phyloP scores from a whole-genome alignment of 2,329 filamentous ascomycete genomes.

The Dryadomyces sulphureus region DNA sequence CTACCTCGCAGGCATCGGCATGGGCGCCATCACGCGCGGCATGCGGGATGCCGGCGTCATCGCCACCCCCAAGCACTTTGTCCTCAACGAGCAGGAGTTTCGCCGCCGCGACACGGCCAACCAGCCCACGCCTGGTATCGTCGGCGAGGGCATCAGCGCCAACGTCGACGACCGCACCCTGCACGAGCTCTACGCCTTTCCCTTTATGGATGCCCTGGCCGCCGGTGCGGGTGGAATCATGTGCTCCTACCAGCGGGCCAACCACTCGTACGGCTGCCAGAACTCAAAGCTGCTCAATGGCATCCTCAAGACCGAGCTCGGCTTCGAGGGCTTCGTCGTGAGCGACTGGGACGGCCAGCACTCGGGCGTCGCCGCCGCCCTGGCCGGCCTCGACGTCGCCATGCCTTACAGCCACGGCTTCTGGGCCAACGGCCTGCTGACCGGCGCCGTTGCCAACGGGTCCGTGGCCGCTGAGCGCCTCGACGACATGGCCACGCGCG shows the following conservation, averaged over 20 bases:
- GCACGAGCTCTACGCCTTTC: conserved; percentile 52
- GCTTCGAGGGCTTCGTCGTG: conserved; percentile 55
- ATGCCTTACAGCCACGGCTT: conserved; percentile 40
- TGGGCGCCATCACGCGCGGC: conserved; percentile 15
- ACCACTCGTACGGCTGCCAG: conserved; percentile 60
- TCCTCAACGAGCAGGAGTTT: conserved; percentile 46
- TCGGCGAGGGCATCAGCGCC: conserved; percentile 37
- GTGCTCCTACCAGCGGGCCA: conserved; percentile 59
- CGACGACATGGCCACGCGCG: conserved; percentile 65
- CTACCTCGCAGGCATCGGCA: conserved; percentile 16
- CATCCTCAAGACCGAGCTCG: conserved; percentile 47
- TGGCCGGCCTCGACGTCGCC: conserved; percentile 54
- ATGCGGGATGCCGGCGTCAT: conserved; percentile 45
- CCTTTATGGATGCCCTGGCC: conserved; percentile 45
- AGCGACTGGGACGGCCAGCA: conserved; percentile 58
- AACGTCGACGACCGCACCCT: conserved; percentile 52
- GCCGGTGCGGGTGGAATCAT: conserved; percentile 45
- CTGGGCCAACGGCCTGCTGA: conserved; percentile 49
- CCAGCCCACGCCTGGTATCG: conserved; percentile 25
- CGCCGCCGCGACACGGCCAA: conserved; percentile 23
- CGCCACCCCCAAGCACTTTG: conserved; percentile 54
- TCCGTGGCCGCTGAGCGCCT: conserved; percentile 55
- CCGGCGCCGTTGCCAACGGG: conserved; percentile 62
- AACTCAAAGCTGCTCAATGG: conserved; percentile 57
- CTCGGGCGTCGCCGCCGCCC: conserved; percentile 36